Base-by-base conservation (phyloP, 225 moss, liverwort and hornwort species). In the Bryum argenteum region DNA sequence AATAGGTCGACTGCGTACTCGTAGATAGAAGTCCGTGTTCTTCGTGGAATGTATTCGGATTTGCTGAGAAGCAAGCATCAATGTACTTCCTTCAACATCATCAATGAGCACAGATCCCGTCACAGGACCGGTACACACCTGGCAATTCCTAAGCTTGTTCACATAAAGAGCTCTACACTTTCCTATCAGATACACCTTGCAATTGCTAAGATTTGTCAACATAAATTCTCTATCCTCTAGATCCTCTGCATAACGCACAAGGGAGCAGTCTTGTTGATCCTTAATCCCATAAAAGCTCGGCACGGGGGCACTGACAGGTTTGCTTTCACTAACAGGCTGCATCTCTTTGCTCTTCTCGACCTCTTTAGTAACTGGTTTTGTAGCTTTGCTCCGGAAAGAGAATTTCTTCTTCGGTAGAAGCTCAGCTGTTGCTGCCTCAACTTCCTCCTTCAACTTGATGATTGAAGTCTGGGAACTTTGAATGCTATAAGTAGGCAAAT, bases 61-160 rank as follows among this genome's bases (percentile, higher is more conserved):
- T 79, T 98, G 98, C 74, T 98, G 98, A 50, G 98, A 94, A 8
- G 98, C 91, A 55, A 98, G 84, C 78, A 98, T 89, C 71, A 98
- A 80, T 51, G 78, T 73, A 65, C 98, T 94, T 55, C 72, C 70
- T 61, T 91, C 81, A 10, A 94, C 92, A 75, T 84, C 84, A 41
- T 98, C 98, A 12, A 98, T 87, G 51, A 94, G 90, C 58, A 90
- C 94, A 38, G 98, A 89, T 26, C 91, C 92, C 41, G 89, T 80
- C 64, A 98, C 92, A 76, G 94, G 94, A 40, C 94, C 94, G 24
- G 85, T 85, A 67, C 80, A 94, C 50, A 98, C 74, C 42, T 82
- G 84, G 69, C 98, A 94, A 63, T 89, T 84, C 54, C 78, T 91
- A 23, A 98, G 79, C 65, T 82, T 80, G 74, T 92, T 88, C 24